Percentiles rank a stretch among this genome's conserved stretches.
Evolutionary conservation across 768 basidiomycete genomes (phyloP).

Genomic region (Aureoboletus auriporus): DNA sequence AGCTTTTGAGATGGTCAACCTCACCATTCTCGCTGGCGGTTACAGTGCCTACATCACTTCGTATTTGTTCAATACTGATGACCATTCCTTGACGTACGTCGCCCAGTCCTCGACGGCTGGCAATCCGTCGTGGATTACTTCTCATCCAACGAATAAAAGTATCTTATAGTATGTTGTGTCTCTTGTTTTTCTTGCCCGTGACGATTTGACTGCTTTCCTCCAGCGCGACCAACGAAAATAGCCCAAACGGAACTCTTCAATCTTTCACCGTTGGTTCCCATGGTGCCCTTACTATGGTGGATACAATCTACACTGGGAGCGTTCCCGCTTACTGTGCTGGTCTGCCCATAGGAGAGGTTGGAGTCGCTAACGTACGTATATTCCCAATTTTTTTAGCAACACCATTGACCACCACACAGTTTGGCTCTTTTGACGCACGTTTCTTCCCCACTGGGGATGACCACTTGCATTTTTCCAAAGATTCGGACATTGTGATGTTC

Average conservation of each 20-base stretch:
- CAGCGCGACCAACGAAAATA: conserved; percentile 58
- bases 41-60: conserved; percentile 57
- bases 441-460: conserved; percentile 47
- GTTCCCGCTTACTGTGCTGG: conserved; percentile 48
- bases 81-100: conserved; percentile 43
- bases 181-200: not conserved
- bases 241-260: conserved; percentile 41
- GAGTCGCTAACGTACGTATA: conserved; percentile 49
- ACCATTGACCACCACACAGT: conserved; percentile 29
- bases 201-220: not conserved
- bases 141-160: conserved; percentile 51
- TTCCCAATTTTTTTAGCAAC: not conserved
- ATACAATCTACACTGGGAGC: conserved; percentile 48
- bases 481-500: conserved; percentile 49
- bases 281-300: conserved; percentile 43
- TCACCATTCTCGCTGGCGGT: conserved; percentile 67
- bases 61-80: conserved; percentile 55
- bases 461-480: conserved; percentile 29
- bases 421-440: conserved; percentile 49
- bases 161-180: conserved; percentile 57
- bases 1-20: conserved; percentile 50
- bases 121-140: conserved; percentile 59
- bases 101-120: conserved; percentile 38
- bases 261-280: conserved; percentile 47
- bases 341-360: conserved; percentile 53